Base-by-base conservation (phyloP, 345 rosid species). In the Erodium maritimum region DNA sequence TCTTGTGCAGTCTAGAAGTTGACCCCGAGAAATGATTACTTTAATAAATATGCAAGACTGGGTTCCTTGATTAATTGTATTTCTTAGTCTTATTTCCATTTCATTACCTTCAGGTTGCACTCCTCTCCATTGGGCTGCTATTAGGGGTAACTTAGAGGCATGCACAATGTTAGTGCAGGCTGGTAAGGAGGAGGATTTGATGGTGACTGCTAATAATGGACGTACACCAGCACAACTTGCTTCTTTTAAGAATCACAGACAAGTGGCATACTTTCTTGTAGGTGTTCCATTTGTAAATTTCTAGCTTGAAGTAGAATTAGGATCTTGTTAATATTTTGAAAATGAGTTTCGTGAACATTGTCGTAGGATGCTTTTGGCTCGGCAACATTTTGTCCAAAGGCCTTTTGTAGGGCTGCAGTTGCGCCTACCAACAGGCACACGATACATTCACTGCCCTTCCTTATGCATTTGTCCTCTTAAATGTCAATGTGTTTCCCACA, bases 221-320 rank as follows among this genome's bases (percentile, higher is more conserved):
- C 91, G 87, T 69, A 93, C 97, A 55, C 99, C 99, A 2, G 96
- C 96, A 17, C 99, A 93, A 66, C 99, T 93, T 74, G 99, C 99
- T 73, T 78, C 97, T 55, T 91, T 90, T 63, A 93, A 87, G 75
- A 87, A 77, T 65, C 99, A 93, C 76, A 80, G 91, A 87, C 96
- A 93, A 89, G 96, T 93, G 77, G 95, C 95, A 37, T 87, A 82
- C 81, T 90, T 93, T 79, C 97, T 94, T 73, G 99, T 94, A 83
- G 72, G 97, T 87, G 78, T 69, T 69, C 70, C 65, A 68, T 80
- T 42, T 42, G 3, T 42, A n/a, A 42, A 16, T 42, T 42, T 10
- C 12, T 42, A 42, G 3, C 48, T 11, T 13, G 48, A 42, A 42
- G 14, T 42, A 12, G 17, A 16, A 13, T 42, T 9, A 42, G 14